Evolutionary conservation across 2,329 filamentous ascomycete genomes (phyloP), one percentile per base, ranked within the genome.

Genomic region (Emericellopsis atlantica): DNA sequence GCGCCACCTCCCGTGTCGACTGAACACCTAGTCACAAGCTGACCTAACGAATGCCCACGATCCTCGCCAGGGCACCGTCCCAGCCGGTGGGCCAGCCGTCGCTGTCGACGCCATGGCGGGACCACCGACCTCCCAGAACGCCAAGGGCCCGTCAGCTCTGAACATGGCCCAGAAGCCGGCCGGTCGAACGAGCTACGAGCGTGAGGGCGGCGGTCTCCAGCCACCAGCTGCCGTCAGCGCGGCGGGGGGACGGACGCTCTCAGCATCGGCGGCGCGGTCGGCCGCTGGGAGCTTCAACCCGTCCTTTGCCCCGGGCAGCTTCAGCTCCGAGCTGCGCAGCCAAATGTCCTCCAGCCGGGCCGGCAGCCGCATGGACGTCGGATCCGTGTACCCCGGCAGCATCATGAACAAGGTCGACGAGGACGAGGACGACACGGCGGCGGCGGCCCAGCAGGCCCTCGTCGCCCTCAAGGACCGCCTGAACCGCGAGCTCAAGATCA

Each of bases 401-500:
- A 63, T 62, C 51, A 59, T 72, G 50, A 74, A 78, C 43, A 75
- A 73, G 52, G 55, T 74, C 31, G 80, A 82, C 41, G 81, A 85
- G 49, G 76, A 79, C 40, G 74, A 77, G 44, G 61, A 60, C 53
- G 49, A 66, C 50, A 46, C 57, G 14, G 72, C 70, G 9, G 72
- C 57, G 14, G 72, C 70, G 9, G 72, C 79, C 12, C 87, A 94
- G 57, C 79, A 87, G 60, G 74, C 79, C 33, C 78, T 95, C 52
- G 74, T 79, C 18, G 70, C 76, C 40, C 72, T 95, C 46, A 81
- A 83, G 53, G 89, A 95, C 51, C 77, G 82, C 54, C 81, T 98
- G 48, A 90, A 88, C 50, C 90, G 93, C 54, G 93, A 98, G 65
- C 81, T 89, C 65, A 96, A 96, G 69, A 96, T 98, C 57, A 95